These are phyloP conservation scores for Polyporus arcularius DNA, from an alignment of 768 basidiomycete genomes.

Conservation along the genomic window DNA sequence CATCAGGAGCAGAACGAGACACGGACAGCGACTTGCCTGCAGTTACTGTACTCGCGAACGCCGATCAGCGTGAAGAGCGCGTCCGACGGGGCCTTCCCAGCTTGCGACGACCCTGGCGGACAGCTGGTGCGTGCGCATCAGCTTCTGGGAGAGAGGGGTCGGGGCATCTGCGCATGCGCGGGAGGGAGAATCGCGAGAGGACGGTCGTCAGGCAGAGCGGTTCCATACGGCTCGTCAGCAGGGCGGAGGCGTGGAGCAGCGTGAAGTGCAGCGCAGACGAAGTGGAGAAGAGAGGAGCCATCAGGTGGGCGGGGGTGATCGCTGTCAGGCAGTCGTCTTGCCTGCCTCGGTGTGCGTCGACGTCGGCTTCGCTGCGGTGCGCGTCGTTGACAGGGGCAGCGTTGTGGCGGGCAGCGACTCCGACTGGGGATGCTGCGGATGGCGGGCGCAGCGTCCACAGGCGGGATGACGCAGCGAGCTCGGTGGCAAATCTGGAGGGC, in stretches of 20 bases:
- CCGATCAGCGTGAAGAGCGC: too few relatives aligned
- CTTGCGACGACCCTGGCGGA: too few relatives aligned
- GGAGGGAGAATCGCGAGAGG: not conserved
- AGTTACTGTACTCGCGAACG: too few relatives aligned
- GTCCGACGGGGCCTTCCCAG: too few relatives aligned
- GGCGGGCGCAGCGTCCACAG: not conserved
- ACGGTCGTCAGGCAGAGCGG: not conserved
- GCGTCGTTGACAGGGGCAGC: too few relatives aligned
- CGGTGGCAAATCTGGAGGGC: constrained; percentile 12
- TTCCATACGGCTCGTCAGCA: not conserved
- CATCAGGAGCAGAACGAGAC: too few relatives aligned
- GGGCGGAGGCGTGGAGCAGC: constrained; percentile 7
- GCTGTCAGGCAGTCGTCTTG: not conserved
- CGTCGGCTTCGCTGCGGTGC: too few relatives aligned
- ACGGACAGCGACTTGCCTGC: too few relatives aligned
- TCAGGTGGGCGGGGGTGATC: constrained; percentile 8
- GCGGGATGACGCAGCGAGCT: constrained; percentile 11
- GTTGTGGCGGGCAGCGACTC: not conserved
- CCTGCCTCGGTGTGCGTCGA: constrained; percentile 1
- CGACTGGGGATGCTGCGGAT: not conserved
- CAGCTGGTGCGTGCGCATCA: too few relatives aligned
- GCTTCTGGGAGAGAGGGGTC: too few relatives aligned
- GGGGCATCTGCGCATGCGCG: too few relatives aligned
- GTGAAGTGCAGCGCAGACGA: not conserved
- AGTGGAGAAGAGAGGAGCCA: constrained; percentile 18